Conservation (phyloP, 2,329 filamentous ascomycete species). For the Neospermospora avenae region DNA sequence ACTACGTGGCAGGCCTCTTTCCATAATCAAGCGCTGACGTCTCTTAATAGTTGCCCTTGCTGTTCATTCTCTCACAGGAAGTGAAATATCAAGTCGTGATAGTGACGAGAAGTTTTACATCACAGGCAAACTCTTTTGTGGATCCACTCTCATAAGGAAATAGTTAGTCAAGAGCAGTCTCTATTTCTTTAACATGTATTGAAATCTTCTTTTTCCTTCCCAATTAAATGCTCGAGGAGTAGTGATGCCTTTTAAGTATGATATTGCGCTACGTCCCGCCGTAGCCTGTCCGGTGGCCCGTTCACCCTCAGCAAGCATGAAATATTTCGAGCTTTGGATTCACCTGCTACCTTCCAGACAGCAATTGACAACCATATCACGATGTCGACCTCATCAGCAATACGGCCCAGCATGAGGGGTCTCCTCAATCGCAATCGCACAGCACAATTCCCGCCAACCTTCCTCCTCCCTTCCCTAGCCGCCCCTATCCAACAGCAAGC, state of each 20-base stretch:
- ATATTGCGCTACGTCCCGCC: background rate
- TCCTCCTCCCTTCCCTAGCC: slow-evolving; percentile 34
- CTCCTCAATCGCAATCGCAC: slow-evolving; percentile 20
- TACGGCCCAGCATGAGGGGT: slow-evolving; percentile 26
- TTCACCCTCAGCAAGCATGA: background rate
- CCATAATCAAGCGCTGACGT: too few relatives aligned
- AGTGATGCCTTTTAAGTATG: background rate
- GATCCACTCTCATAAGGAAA: too few relatives aligned
- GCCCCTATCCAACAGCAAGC: slow-evolving; percentile 25
- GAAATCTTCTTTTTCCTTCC: too few relatives aligned
- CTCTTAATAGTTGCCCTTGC: too few relatives aligned
- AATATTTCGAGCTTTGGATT: slow-evolving; percentile 19
- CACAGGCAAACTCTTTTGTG: too few relatives aligned
- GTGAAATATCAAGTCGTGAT: too few relatives aligned
- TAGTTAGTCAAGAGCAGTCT: too few relatives aligned
- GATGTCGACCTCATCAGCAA: slow-evolving; percentile 31
- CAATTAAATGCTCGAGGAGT: background rate
- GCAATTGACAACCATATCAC: slow-evolving; percentile 22
- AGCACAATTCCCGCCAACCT: slow-evolving; percentile 28
- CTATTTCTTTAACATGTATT: too few relatives aligned
- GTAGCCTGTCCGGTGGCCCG: background rate
- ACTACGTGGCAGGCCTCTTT: too few relatives aligned
- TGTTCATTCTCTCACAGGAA: too few relatives aligned
- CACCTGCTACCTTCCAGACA: background rate
- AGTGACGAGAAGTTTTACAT: too few relatives aligned